These are phyloP conservation scores for Luvunga scandens DNA, from an alignment of 345 rosid genomes.

Conservation along the genomic window DNA sequence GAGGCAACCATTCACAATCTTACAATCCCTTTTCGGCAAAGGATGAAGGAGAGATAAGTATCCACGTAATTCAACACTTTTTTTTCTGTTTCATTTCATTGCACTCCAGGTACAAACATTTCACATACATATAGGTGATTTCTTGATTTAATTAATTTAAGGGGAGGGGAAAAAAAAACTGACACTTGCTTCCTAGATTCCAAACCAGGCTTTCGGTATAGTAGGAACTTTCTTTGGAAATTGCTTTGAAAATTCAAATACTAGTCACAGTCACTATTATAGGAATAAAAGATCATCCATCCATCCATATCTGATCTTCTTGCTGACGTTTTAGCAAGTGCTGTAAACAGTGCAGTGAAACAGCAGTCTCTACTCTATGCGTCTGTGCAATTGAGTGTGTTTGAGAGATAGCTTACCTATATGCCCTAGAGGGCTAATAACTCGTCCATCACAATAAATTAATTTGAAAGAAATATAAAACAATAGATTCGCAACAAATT, in stretches of 20 bases:
- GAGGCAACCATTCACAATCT: conserved; percentile 24
- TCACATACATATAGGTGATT: background rate
- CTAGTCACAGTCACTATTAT: background rate
- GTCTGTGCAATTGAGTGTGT: background rate
- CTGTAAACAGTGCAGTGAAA: background rate
- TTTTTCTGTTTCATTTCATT: background rate
- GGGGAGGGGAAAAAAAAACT: background rate
- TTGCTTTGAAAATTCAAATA: background rate
- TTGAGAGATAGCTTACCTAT: background rate
- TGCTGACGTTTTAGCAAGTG: conserved; percentile 15
- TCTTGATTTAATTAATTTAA: background rate
- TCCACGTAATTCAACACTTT: background rate
- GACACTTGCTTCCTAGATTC: conserved; percentile 31
- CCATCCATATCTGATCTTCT: conserved; percentile 1
- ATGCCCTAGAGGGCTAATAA: background rate
- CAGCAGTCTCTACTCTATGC: background rate
- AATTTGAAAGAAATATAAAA: background rate
- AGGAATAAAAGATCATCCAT: conserved; percentile 2
- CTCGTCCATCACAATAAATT: background rate
- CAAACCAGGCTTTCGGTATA: conserved; percentile 14
- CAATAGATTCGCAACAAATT: background rate
- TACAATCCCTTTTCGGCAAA: conserved; percentile 23
- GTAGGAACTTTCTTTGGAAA: background rate
- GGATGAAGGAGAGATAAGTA: no score
- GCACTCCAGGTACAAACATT: conserved; percentile 7